phyloP scores from a whole-genome alignment of 352 stramenopile genomes.

The Peronospora belbahrii region DNA sequence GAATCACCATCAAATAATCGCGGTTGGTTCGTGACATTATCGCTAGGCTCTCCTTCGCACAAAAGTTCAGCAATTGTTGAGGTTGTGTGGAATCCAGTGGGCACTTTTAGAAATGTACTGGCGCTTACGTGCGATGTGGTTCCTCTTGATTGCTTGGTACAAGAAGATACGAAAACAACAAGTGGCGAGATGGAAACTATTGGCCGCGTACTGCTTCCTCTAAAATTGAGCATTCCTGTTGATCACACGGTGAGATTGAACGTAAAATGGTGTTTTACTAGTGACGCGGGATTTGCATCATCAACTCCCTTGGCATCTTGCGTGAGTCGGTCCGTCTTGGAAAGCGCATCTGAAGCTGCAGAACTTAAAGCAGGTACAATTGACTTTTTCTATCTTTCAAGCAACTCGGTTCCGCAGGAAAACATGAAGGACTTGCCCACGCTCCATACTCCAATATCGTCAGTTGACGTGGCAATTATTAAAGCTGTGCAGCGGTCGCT shows the following conservation, averaged over 20 bases:
- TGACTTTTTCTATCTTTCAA: constrained; percentile 38
- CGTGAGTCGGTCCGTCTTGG: constrained; percentile 55
- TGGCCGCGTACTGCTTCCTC: constrained; percentile 23
- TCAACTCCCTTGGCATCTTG: constrained; percentile 62
- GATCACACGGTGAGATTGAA: constrained; percentile 34
- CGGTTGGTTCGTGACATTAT: constrained; percentile 48
- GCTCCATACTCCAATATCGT: constrained; percentile 18
- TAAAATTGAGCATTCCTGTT: constrained; percentile 31
- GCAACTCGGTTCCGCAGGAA: constrained; percentile 13
- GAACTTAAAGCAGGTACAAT: constrained; percentile 53
- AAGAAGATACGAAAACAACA: constrained; percentile 8
- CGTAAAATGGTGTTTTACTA: constrained; percentile 61
- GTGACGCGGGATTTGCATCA: constrained; percentile 49
- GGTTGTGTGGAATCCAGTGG: constrained; percentile 44
- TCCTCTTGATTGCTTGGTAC: constrained; percentile 26
- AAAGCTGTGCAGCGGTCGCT: constrained; percentile 66
- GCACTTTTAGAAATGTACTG: constrained; percentile 46
- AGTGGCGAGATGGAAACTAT: not conserved
- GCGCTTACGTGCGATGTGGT: constrained; percentile 36
- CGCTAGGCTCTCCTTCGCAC: constrained; percentile 31
- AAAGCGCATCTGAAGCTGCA: constrained; percentile 41
- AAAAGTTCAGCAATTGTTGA: constrained; percentile 34
- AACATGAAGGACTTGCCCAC: constrained; percentile 4
- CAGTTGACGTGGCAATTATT: constrained; percentile 51
- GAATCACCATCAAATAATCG: constrained; percentile 53